Evolutionary conservation across 2,329 filamentous ascomycete genomes (phyloP).

Genomic region (Hypoxylon sp.): DNA sequence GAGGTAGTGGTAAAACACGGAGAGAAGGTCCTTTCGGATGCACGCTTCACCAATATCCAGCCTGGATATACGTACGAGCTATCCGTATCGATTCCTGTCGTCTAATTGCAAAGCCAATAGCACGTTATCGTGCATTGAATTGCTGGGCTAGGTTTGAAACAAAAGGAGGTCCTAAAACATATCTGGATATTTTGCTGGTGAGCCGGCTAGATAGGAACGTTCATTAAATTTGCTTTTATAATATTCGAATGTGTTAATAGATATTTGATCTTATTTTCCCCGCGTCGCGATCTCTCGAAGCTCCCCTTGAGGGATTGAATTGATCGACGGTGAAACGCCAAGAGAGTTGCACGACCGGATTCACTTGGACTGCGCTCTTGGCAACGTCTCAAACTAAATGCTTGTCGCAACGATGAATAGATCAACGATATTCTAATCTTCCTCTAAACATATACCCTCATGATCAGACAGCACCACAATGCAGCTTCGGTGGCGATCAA

Average conservation of each 20-base stretch:
- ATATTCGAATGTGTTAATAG: constrained; percentile 21
- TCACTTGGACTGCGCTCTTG: constrained; percentile 40
- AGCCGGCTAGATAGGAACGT: constrained; percentile 27
- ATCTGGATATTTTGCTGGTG: constrained; percentile 12
- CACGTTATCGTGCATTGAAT: not conserved
- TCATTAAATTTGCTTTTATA: constrained; percentile 18
- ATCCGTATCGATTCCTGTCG: constrained; percentile 54
- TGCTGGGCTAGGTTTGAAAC: constrained; percentile 1
- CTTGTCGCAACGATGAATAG: constrained; percentile 32
- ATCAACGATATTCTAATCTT: constrained; percentile 17
- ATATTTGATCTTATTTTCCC: constrained; percentile 14
- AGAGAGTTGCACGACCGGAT: constrained; percentile 39
- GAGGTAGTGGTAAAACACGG: constrained; percentile 60
- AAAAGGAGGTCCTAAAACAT: constrained; percentile 24
- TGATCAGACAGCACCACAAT: constrained; percentile 16
- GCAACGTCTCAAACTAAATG: constrained; percentile 44
- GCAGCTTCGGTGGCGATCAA: constrained; percentile 13
- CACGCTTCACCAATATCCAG: constrained; percentile 60
- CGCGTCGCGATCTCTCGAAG: constrained; percentile 14
- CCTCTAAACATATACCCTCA: constrained; percentile 5
- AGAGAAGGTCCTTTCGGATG: constrained; percentile 58
- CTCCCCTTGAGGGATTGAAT: constrained; percentile 14
- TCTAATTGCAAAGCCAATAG: constrained; percentile 1
- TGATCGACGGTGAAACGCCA: constrained; percentile 49
- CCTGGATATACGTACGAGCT: constrained; percentile 63